Conservation (phyloP, 352 stramenopile genomes). For the Phytophthora lateralis region DNA sequence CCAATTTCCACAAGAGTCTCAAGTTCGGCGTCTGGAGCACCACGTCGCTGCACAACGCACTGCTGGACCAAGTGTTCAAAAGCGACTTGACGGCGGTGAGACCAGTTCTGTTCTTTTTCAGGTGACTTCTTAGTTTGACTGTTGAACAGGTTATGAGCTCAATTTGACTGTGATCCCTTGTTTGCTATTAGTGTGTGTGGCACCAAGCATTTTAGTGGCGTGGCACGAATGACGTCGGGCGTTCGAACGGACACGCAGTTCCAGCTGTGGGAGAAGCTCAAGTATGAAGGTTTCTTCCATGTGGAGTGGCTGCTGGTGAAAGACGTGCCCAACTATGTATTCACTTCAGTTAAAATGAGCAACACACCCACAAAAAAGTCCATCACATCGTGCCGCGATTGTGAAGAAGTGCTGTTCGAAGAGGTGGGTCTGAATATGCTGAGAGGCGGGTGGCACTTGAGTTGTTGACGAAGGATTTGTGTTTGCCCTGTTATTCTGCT, state of each 20-base stretch:
- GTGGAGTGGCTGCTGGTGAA: constrained; percentile 86
- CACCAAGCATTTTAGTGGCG: constrained; percentile 78
- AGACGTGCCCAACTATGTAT: constrained; percentile 82
- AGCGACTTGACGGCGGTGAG: constrained; percentile 71
- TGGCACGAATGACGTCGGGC: constrained; percentile 78
- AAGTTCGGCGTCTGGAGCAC: constrained; percentile 86
- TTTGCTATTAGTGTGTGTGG: constrained; percentile 58
- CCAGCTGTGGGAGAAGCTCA: constrained; percentile 80
- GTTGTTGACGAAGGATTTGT: constrained; percentile 10
- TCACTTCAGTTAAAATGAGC: constrained; percentile 79
- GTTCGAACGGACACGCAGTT: constrained; percentile 59
- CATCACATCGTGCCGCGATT: constrained; percentile 78
- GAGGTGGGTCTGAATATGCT: constrained; percentile 46
- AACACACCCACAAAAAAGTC: constrained; percentile 83
- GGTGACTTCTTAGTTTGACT: constrained; percentile 32
- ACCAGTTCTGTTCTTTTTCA: constrained; percentile 83
- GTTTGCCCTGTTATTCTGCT: not conserved
- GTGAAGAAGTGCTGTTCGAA: constrained; percentile 78
- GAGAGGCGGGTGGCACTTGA: not conserved
- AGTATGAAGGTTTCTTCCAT: constrained; percentile 84
- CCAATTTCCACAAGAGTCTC: constrained; percentile 86
- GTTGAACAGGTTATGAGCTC: constrained; percentile 6
- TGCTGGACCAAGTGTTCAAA: constrained; percentile 72
- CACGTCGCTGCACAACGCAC: constrained; percentile 68
- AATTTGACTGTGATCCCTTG: not conserved